These are phyloP conservation scores for Chrysoporthe cubensis DNA, from an alignment of 2,329 filamentous ascomycete genomes.

Conservation along the genomic window DNA sequence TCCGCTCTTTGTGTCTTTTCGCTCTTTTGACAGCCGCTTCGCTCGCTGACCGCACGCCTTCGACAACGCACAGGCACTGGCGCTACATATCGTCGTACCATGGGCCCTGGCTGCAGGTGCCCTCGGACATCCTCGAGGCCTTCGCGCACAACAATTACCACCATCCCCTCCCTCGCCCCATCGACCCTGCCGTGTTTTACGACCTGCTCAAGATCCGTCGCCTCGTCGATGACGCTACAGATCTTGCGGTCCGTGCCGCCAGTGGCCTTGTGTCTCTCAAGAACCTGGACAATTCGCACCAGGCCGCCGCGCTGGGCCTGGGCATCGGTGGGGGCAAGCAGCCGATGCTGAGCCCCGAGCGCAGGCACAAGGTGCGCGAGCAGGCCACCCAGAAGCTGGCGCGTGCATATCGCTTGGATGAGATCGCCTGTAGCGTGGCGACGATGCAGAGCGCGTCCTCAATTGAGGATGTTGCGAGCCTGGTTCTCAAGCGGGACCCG, in stretches of 20 bases:
- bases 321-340: constrained; percentile 60
- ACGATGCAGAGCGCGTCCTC: constrained; percentile 82
- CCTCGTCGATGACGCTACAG: constrained; percentile 79
- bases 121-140: constrained; percentile 76
- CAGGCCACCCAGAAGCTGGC: constrained; percentile 78
- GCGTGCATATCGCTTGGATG: constrained; percentile 78
- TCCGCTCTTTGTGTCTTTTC: neutral
- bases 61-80: constrained; percentile 67
- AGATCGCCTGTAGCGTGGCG: constrained; percentile 81
- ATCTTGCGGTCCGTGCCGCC: constrained; percentile 75
- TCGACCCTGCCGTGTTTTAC: constrained; percentile 81
- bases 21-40: constrained; percentile 7
- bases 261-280: constrained; percentile 71
- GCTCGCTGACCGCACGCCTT: constrained; percentile 14
- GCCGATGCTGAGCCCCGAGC: constrained; percentile 73
- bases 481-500: constrained; percentile 73
- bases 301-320: constrained; percentile 51
- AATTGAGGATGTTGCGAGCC: constrained; percentile 74
- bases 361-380: constrained; percentile 79
- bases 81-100: constrained; percentile 83
- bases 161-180: constrained; percentile 73
- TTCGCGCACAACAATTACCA: constrained; percentile 81
- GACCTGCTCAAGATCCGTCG: constrained; percentile 82
- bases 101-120: constrained; percentile 81
- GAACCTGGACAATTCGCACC: constrained; percentile 57